phyloP scores from a whole-genome alignment of 306 rosid species.

The Echinosophora koreensis region DNA sequence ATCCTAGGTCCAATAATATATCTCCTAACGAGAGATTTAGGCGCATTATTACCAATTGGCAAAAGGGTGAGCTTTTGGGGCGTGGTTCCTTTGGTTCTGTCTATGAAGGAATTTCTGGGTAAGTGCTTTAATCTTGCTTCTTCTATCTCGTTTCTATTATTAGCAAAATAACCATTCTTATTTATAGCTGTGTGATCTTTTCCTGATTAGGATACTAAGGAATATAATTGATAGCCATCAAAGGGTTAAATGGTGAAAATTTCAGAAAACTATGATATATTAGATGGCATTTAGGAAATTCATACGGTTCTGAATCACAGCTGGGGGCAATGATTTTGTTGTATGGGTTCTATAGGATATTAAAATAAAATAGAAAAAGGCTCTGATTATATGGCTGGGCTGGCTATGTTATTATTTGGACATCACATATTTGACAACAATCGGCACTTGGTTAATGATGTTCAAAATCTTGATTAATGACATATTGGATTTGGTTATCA shows the following conservation, averaged over 20 bases:
- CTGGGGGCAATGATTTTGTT: background rate
- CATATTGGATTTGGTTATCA: no score
- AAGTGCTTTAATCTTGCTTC: conserved; percentile 53
- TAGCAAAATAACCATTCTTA: background rate
- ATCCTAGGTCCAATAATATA: conserved; percentile 62
- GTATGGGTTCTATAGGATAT: background rate
- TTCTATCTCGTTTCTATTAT: conserved; percentile 2
- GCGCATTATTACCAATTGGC: conserved; percentile 67
- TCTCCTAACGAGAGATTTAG: conserved; percentile 75
- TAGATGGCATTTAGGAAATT: conserved; percentile 1
- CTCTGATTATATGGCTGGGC: background rate
- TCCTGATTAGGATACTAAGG: background rate
- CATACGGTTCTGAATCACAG: background rate
- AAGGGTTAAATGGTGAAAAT: background rate
- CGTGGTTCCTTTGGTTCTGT: conserved; percentile 96
- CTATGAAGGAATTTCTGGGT: conserved; percentile 86
- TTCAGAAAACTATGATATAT: background rate
- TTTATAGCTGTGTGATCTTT: background rate
- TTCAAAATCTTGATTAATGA: no score
- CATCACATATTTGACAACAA: no score
- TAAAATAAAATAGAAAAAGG: conserved; percentile 14
- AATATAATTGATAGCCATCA: background rate
- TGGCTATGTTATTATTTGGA: background rate
- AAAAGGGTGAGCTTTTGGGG: conserved; percentile 81
- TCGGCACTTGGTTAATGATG: no score